phyloP scores from a whole-genome alignment of 306 rosid genomes.

The Trifolium repens region DNA sequence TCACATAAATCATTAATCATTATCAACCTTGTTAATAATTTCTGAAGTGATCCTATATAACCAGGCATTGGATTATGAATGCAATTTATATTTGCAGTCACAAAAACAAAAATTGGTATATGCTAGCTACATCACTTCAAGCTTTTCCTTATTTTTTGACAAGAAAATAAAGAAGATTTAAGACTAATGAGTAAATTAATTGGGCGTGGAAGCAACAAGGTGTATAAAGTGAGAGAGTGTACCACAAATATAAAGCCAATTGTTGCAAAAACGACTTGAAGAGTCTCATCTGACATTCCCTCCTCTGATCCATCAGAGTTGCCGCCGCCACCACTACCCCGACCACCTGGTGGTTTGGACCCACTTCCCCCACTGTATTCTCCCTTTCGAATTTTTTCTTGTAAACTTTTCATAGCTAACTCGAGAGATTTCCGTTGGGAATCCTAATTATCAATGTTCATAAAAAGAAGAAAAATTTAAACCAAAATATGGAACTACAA shows the following conservation, averaged over 20 bases:
- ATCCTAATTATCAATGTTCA: conserved; percentile 47
- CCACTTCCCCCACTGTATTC: conserved; percentile 55
- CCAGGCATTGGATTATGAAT: conserved; percentile 12
- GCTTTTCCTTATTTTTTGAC: conserved; percentile 23
- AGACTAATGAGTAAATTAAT: background rate
- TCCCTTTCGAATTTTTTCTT: conserved; percentile 63
- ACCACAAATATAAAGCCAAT: conserved; percentile 74
- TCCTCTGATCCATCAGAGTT: conserved; percentile 67
- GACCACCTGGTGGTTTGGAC: conserved; percentile 49
- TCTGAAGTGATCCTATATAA: background rate
- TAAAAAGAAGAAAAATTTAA: conserved; percentile 1
- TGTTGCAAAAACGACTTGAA: conserved; percentile 77
- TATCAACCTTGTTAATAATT: conserved; percentile 14
- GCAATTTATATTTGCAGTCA: conserved; percentile 24
- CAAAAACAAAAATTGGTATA: conserved; percentile 1
- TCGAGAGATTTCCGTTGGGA: conserved; percentile 57
- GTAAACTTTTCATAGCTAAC: conserved; percentile 56
- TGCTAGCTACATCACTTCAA: conserved; percentile 10
- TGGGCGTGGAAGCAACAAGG: background rate
- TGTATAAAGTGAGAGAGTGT: conserved; percentile 33
- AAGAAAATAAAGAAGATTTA: background rate
- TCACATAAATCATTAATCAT: conserved; percentile 13
- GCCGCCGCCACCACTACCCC: conserved; percentile 42
- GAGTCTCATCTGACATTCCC: conserved; percentile 64
- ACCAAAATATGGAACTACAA: conserved; percentile 17